A percentile compares a stretch with the other conserved stretches of the same genome.
Evolutionary conservation across 352 stramenopile species (phyloP).

Genomic region (Aphanomyces invadans): DNA sequence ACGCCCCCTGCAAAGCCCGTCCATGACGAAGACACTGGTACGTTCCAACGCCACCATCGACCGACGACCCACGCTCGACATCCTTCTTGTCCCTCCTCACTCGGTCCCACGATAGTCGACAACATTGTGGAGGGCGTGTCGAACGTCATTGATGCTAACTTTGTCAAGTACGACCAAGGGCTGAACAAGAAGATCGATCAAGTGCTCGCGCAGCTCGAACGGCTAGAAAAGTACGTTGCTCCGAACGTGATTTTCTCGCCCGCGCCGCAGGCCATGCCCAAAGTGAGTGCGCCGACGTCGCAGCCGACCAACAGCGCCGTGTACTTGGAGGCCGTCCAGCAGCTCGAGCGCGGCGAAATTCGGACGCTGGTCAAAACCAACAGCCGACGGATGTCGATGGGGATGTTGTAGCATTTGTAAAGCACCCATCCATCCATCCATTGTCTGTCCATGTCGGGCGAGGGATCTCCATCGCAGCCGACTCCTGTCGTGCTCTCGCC

Average conservation of each 20-base stretch:
- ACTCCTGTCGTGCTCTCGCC: no score
- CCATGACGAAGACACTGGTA: background rate
- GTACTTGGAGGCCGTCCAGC: background rate
- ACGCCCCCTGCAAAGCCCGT: background rate
- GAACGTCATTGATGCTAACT: background rate
- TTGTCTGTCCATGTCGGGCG: no score
- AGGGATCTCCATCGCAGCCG: no score
- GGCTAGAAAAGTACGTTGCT: conserved; percentile 15
- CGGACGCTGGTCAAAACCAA: background rate
- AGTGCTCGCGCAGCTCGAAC: background rate
- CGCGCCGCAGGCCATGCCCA: background rate
- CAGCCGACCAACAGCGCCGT: background rate
- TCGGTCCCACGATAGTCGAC: no score
- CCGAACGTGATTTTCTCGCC: conserved; percentile 12
- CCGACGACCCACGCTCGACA: no score
- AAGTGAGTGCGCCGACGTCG: background rate
- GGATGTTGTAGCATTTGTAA: background rate
- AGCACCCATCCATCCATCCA: no score
- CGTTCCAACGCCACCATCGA: no score
- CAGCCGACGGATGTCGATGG: background rate
- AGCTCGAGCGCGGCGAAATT: background rate
- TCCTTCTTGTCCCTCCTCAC: no score
- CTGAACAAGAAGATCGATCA: background rate
- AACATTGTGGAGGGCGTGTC: conserved; percentile 8
- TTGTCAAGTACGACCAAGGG: background rate